Evolutionary conservation across 2,329 filamentous ascomycete genomes (phyloP), one percentile per base, ranked within the genome.

Genomic region (Fusarium lateritium): DNA sequence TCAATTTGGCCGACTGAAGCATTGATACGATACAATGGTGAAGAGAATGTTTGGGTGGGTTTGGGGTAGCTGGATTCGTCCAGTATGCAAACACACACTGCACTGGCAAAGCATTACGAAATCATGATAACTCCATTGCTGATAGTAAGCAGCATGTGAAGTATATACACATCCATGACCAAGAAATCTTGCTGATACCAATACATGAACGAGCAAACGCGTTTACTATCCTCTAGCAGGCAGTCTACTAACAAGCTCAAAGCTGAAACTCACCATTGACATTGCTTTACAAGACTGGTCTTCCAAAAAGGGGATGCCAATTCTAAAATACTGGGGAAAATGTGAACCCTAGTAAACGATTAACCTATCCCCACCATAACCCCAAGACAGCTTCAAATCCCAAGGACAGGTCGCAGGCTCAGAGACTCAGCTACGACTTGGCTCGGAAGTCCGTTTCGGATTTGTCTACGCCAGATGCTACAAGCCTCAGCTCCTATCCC

Each of bases 301-400:
- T 39, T 57, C 21, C 45, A 40, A 54, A 67, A 67, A 51, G 52
- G 66, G 49, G 62, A 59, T 59, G 42, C 62, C 66, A 70, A 59
- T 70, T 63, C 66, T 53, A 70, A 63, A 67, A 59, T 58, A 67
- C 66, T 56, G 67, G 67, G 67, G 56, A 70, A 40, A 19, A 44
- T 11, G 31, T 59, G 49, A 64, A 62, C 60, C 62, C 61, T 61
- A 59, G 52, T 40, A 52, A 36, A 8, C 31, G 26, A 58, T 67
- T 55, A 46, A 69, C 50, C 26, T 24, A 62, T 69, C 66, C 33
- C 56, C 61, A 62, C 66, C 52, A 51, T 47, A 47, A 33, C 51
- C 56, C 62, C 43, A 65, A 54, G 53, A 67, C 62, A 50, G 40
- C 47, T 56, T 53, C 42, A 36, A 56, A 54, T 51, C 44, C 56